Conservation (phyloP, 1,284 basidiomycete species). For the Apiotrichum porosum region DNA sequence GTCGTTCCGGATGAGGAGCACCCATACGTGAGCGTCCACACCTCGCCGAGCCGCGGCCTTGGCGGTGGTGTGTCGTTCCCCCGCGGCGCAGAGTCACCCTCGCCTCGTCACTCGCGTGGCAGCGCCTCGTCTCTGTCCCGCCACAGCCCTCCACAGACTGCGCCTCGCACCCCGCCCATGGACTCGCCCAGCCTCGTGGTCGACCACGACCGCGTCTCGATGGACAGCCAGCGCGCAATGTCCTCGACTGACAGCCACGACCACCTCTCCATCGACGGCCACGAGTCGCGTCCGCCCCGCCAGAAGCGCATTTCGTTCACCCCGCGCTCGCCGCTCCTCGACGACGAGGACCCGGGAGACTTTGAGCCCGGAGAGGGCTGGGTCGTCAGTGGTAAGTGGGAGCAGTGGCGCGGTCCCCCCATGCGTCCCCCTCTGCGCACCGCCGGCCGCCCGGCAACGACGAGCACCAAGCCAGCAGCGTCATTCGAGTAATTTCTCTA, state of each 20-base stretch:
- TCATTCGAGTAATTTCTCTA: too few species aligned
- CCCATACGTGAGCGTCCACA: constrained; percentile 40
- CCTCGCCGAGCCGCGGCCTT: constrained; percentile 16
- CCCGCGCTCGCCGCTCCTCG: constrained; percentile 31
- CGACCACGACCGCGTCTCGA: neutral
- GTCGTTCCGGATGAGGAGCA: constrained; percentile 42
- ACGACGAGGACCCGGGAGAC: constrained; percentile 46
- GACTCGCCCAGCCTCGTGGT: neutral
- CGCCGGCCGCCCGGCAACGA: too few species aligned
- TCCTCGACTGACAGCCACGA: too few species aligned
- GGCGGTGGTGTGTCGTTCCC: constrained; percentile 22
- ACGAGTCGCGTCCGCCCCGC: neutral
- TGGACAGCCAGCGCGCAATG: too few species aligned
- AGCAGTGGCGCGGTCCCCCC: too few species aligned
- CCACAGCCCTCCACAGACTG: constrained; percentile 3
- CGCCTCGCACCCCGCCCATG: neutral
- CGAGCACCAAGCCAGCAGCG: too few species aligned
- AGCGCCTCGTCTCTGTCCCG: constrained; percentile 20
- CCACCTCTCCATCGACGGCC: constrained; percentile 1
- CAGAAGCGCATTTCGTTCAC: constrained; percentile 11
- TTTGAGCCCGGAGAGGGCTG: constrained; percentile 44
- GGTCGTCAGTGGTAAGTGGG: constrained; percentile 26
- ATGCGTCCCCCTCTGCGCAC: too few species aligned
- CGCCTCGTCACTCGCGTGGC: constrained; percentile 18
- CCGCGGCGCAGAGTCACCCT: constrained; percentile 34